These are phyloP conservation scores for Papiliotrema laurentii DNA, from an alignment of 1,284 basidiomycete genomes.

Conservation along the genomic window DNA sequence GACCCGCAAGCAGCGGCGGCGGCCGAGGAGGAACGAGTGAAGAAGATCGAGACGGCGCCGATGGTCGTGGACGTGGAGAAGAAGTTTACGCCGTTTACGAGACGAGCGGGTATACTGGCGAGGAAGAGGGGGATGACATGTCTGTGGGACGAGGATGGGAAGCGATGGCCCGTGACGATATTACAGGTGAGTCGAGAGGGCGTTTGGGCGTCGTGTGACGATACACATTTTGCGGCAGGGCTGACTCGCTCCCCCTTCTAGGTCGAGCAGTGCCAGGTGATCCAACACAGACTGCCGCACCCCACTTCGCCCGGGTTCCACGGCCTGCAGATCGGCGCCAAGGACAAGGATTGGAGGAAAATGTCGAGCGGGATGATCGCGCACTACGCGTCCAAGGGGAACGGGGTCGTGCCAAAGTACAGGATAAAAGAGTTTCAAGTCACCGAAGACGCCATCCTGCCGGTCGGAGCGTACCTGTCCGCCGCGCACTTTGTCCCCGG, in stretches of 20 bases:
- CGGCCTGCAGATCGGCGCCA: slow-evolving; percentile 78
- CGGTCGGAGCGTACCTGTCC: slow-evolving; percentile 82
- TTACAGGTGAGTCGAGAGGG: slow-evolving; percentile 65
- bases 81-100: slow-evolving; percentile 76
- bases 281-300: slow-evolving; percentile 38
- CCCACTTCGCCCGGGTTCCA: slow-evolving; percentile 58
- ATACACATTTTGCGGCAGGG: background rate
- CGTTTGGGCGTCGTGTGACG: background rate
- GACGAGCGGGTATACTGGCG: slow-evolving; percentile 90
- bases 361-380: slow-evolving; percentile 72
- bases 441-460: slow-evolving; percentile 80
- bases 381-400: slow-evolving; percentile 77
- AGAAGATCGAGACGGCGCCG: background rate
- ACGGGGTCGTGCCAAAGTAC: slow-evolving; percentile 77
- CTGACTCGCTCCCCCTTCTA: slow-evolving; percentile 12
- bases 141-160: slow-evolving; percentile 87
- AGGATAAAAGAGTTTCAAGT: slow-evolving; percentile 87
- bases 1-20: background rate
- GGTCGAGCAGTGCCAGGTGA: slow-evolving; percentile 52
- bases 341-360: slow-evolving; percentile 63
- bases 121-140: slow-evolving; percentile 94
- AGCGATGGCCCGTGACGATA: slow-evolving; percentile 83
- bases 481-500: slow-evolving; percentile 97
- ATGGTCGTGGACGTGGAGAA: background rate
- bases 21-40: background rate